Evolutionary conservation across 495 filamentous ascomycete species (phyloP).

Genomic region (Chaetomium fimeti): DNA sequence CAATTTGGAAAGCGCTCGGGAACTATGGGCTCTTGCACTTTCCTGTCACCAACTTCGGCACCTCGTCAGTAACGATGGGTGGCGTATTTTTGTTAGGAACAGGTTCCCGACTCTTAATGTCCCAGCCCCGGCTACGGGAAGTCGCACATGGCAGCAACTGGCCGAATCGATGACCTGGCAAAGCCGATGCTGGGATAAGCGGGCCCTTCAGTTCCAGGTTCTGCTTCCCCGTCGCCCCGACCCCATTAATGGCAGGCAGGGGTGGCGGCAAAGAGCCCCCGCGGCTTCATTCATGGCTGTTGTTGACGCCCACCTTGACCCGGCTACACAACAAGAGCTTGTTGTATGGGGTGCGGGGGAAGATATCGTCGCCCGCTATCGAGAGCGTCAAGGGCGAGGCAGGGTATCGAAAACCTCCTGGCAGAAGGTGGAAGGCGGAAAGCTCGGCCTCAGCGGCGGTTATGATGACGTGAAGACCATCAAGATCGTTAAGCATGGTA

Average conservation of each 20-base stretch:
- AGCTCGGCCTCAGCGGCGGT: slow-evolving; percentile 33
- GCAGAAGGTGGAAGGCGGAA: slow-evolving; percentile 32
- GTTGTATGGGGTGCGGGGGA: slow-evolving; percentile 49
- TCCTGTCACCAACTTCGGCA: slow-evolving; percentile 34
- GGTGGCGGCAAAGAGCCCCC: background rate
- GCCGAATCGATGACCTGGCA: slow-evolving; percentile 44
- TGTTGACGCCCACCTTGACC: slow-evolving; percentile 40
- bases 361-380: slow-evolving; percentile 40
- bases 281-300: slow-evolving; percentile 36
- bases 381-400: slow-evolving; percentile 26
- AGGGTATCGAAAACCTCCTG: slow-evolving; percentile 31
- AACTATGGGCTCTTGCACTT: slow-evolving; percentile 37
- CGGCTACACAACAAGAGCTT: slow-evolving; percentile 38
- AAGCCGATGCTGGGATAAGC: slow-evolving; percentile 46
- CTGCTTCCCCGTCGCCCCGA: slow-evolving; percentile 15
- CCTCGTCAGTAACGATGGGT: slow-evolving; percentile 38
- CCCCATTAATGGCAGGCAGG: background rate
- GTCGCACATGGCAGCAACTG: slow-evolving; percentile 37
- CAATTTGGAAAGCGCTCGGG: slow-evolving; percentile 41
- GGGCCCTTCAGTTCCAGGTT: slow-evolving; percentile 36
- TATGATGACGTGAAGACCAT: slow-evolving; percentile 45
- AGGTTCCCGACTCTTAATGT: slow-evolving; percentile 40
- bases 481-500: slow-evolving; percentile 33
- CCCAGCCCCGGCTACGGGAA: slow-evolving; percentile 18
- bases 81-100: slow-evolving; percentile 44